These are phyloP conservation scores for Paramecium bursaria DNA, from an alignment of 73 alveolate species.

Conservation along the genomic window DNA sequence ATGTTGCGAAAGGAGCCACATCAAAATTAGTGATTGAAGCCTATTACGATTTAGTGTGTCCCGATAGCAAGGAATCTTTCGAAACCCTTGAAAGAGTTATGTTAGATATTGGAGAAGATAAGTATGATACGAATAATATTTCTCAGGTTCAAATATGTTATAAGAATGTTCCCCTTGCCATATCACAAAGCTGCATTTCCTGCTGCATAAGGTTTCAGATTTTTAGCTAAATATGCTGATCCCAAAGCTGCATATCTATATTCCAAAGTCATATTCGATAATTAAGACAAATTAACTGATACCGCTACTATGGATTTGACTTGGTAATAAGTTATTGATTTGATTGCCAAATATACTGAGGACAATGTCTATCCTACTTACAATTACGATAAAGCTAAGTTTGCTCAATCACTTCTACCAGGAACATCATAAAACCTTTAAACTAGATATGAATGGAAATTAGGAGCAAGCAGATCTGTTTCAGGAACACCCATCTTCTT, in stretches of 20 bases:
- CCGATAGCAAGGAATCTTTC: slow-evolving; percentile 54
- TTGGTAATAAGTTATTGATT: not conserved
- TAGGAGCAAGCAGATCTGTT: slow-evolving; percentile 54
- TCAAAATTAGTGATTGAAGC: slow-evolving; percentile 58
- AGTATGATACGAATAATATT: not conserved
- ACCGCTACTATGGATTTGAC: slow-evolving; percentile 20
- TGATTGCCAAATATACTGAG: not conserved
- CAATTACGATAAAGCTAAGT: slow-evolving; percentile 17
- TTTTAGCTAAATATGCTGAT: not conserved
- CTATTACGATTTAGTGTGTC: slow-evolving; percentile 63
- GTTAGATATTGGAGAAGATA: not conserved
- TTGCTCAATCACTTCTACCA: slow-evolving; percentile 24
- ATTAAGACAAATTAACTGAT: slow-evolving; percentile 14
- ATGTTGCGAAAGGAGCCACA: slow-evolving; percentile 10
- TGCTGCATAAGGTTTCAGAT: slow-evolving; percentile 29
- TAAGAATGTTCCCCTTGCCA: slow-evolving; percentile 65
- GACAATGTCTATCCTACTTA: slow-evolving; percentile 11
- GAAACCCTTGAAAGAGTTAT: not conserved
- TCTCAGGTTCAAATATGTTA: slow-evolving; percentile 48
- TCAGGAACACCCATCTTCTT: slow-evolving; percentile 68
- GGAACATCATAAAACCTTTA: slow-evolving; percentile 29
- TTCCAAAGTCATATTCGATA: not conserved
- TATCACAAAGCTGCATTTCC: slow-evolving; percentile 65
- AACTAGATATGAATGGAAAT: slow-evolving; percentile 64
- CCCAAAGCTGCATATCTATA: slow-evolving; percentile 23